Evolutionary conservation across 2,329 filamentous ascomycete species (phyloP), one percentile per base, ranked within the genome.

Genomic region (Dryadomyces quercivorus): DNA sequence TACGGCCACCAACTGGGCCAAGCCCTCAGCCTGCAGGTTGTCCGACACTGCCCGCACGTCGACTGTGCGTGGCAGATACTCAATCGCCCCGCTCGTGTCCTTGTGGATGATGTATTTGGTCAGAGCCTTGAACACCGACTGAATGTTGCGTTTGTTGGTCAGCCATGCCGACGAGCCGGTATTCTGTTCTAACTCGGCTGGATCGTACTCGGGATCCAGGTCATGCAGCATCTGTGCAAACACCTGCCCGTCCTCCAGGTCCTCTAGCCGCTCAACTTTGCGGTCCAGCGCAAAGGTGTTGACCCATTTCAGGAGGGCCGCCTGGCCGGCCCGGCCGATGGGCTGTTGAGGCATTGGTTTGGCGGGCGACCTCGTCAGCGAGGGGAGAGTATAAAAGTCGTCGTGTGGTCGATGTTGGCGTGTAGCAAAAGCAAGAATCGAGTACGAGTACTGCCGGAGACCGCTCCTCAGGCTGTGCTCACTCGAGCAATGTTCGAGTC

Each of bases 61-160:
- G 10, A 59, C 42, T 3, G 60, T 61, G 16, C 59, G 56, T 21
- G 60, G 60, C 53, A 61, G 21, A 38, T 58, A 61, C 20, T 59
- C 60, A 20, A 61, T 58, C 20, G 54, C 34, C 36, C 58, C 59
- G 56, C 58, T 59, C 36, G 45, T 36, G 59, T 61, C 60, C 50
- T 58, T 59, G 52, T 61, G 59, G 43, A 61, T 75, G 54, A 81
- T 76, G 62, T 80, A 82, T 66, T 95, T 95, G 3, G 93, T 90
- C 2, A 98, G 75, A 12, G 80, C 73, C 67, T 97, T 97, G 57
- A 97, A 78, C 20, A 94, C 83, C 1, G 88, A 85, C 66, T 98
- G 96, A 3, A 94, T 89, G 64, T 98, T 93, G 51, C 93, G 85
- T 18, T 89, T 82, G 70, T 95, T 95, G 74, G 72, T 69, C 55